Evolutionary conservation across 78 protist genomes (phyloP), one percentile per base, ranked within the genome.

Genomic region (Chrysochromulina parva): DNA sequence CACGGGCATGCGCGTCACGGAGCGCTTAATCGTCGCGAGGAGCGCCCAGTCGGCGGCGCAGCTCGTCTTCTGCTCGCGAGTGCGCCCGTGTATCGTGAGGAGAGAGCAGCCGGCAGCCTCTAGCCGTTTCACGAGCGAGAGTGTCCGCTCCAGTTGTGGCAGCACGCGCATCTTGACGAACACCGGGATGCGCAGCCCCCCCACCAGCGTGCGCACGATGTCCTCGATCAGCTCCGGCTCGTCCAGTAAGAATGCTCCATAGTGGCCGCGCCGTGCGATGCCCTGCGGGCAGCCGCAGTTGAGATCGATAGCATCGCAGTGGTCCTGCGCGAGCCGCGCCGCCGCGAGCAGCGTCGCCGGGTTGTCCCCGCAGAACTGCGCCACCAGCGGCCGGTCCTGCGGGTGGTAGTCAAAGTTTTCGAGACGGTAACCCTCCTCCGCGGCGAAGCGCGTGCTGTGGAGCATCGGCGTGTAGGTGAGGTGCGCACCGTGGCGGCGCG

Each of bases 251-350:
- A 53, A 78, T 11, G 86, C 86, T 58, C 92, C 92, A 26, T 90
- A 90, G 87, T 78, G 88, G 6, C 92, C 92, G 53, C 92, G 85
- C 71, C 26, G 0, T 2, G 92, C 92, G 50, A 90, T 65, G 58
- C 17, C 71, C 88, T 90, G 92, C 10, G 92, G 92, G 13, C 92
- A 90, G 19, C 92, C 92, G 50, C 69, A 65, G 57, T 90, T 90
- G 28, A 90, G 69, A 52, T 90, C 92, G 9, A 90, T 28, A 4
- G 88, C 92, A n/a, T 76, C 92, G 48, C 62, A 62, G 6, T 47
- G 47, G 52, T 1, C 48, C 53, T 48, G 62, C 24, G 48, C 86
- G 16, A 19, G 24, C 74, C 20, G 1, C 9, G 88, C 92, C 26
- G 92, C 92, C 13, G 9, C 9, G 54, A 76, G 60, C 2, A 90